phyloP scores from a whole-genome alignment of 495 filamentous ascomycete genomes.

The Cercophora newfieldiana region DNA sequence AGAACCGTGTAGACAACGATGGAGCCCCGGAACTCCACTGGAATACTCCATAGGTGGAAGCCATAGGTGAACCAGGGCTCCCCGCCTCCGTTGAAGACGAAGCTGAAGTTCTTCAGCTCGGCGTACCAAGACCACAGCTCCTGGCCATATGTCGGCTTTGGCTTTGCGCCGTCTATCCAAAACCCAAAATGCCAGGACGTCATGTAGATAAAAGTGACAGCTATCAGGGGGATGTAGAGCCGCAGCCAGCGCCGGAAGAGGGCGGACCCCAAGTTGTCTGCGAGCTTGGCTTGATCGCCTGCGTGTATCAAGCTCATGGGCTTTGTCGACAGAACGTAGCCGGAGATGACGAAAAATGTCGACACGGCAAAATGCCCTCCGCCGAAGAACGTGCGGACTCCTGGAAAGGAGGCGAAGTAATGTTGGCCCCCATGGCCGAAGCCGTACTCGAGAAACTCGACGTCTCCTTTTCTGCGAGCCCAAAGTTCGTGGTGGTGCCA shows the following conservation, averaged over 20 bases:
- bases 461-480: conserved; percentile 31
- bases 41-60: conserved; percentile 47
- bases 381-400: conserved; percentile 40
- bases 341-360: conserved; percentile 51
- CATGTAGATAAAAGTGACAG: conserved; percentile 52
- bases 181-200: conserved; percentile 50
- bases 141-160: conserved; percentile 37
- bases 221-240: conserved; percentile 39
- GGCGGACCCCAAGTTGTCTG: conserved; percentile 34
- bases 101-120: conserved; percentile 62
- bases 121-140: conserved; percentile 57
- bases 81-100: conserved; percentile 48
- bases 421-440: conserved; percentile 38
- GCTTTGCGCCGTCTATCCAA: conserved; percentile 33
- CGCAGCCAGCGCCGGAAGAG: conserved; percentile 39
- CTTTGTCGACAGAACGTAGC: conserved; percentile 53
- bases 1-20: conserved; percentile 50
- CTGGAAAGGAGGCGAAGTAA: conserved; percentile 42
- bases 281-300: conserved; percentile 41
- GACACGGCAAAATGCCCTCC: conserved; percentile 57
- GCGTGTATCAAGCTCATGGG: conserved; percentile 52
- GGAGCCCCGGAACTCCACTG: conserved; percentile 44
- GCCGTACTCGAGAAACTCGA: conserved; percentile 33
- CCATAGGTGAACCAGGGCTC: conserved; percentile 42
- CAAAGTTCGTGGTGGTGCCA: conserved; percentile 50